Conservation (phyloP, 768 basidiomycete species). For the Tricholoma matsutake region DNA sequence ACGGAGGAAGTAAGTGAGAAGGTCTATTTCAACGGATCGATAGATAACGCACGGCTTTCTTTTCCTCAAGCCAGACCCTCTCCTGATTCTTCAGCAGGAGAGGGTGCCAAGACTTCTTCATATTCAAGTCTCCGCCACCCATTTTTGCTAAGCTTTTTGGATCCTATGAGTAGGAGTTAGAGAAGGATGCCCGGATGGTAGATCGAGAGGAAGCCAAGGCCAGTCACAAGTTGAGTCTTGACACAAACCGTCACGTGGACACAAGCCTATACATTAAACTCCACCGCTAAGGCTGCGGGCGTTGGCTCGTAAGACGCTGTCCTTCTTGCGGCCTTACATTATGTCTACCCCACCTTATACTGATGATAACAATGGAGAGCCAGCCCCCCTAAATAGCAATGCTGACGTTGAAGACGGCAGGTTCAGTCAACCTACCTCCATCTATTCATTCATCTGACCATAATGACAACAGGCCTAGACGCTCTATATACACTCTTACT, state of each 20-base stretch:
- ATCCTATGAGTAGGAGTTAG: neutral
- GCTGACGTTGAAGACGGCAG: conserved; percentile 18
- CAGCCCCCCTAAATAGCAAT: conserved; percentile 34
- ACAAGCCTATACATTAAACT: neutral
- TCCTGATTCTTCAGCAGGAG: conserved; percentile 98
- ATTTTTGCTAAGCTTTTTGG: conserved; percentile 54
- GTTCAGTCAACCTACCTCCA: conserved; percentile 7
- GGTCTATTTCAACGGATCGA: neutral
- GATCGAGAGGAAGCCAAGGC: neutral
- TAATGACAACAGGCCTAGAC: conserved; percentile 50
- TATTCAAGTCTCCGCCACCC: conserved; percentile 98
- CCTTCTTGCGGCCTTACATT: neutral
- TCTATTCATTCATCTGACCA: conserved; percentile 10
- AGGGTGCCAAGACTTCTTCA: conserved; percentile 99
- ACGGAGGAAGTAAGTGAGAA: conserved; percentile 11
- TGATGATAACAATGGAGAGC: conserved; percentile 23
- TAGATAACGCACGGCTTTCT: conserved; percentile 73
- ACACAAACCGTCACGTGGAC: neutral
- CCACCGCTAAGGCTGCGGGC: neutral
- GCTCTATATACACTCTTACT: conserved; percentile 84
- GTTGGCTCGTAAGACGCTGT: neutral
- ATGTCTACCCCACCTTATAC: conserved; percentile 12
- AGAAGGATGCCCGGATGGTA: neutral
- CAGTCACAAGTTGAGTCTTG: too few relatives aligned
- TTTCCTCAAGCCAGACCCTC: conserved; percentile 98